Base-by-base conservation (phyloP, 2,329 filamentous ascomycete genomes). In the Fusarium pininemorale region DNA sequence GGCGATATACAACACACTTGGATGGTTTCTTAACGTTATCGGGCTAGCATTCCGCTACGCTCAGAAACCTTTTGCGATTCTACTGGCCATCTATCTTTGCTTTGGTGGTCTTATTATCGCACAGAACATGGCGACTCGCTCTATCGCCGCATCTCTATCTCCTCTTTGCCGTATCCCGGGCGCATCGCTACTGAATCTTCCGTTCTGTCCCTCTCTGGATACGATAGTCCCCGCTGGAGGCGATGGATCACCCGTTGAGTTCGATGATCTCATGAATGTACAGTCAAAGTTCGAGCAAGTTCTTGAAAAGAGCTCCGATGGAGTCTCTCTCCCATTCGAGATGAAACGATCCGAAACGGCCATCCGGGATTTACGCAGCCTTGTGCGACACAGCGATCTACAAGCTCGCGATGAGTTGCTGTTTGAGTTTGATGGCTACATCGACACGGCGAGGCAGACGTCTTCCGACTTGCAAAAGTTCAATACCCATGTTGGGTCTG, bases 221-320 rank as follows among this genome's bases (percentile, higher is more conserved):
- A 79, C 74, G 73, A 75, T 77, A 53, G 66, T 76, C 11, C 81
- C 63, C 18, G 73, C 74, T 7, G 77, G 73, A 42, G 61, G 48
- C 15, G 62, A 51, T 58, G n/a, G 62, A 56, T 38, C 65, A 24
- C 81, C 81, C 9, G 84, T 91, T 50, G 91, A 95, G 77, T 96
- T 96, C 74, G 91, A 94, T 72, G 89, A 91, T 54, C 86, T 97
- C 28, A 92, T 96, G 85, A 87, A 87, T 24, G 89, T 93, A 4
- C 94, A 97, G 81, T 85, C 89, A n/a, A 88, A 91, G 35, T 94
- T 97, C 63, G 93, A 95, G 81, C 89, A 92, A 65, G 90, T 96
- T 2, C 83, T 96, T 8, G 89, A 93, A 74, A 89, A 90, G 66
- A 90, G 90, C 22, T 88, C 90, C 3, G 87, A 90, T 28, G 90